Conservation (phyloP, 2,329 filamentous ascomycete species). For the Trichoderma sp. region DNA sequence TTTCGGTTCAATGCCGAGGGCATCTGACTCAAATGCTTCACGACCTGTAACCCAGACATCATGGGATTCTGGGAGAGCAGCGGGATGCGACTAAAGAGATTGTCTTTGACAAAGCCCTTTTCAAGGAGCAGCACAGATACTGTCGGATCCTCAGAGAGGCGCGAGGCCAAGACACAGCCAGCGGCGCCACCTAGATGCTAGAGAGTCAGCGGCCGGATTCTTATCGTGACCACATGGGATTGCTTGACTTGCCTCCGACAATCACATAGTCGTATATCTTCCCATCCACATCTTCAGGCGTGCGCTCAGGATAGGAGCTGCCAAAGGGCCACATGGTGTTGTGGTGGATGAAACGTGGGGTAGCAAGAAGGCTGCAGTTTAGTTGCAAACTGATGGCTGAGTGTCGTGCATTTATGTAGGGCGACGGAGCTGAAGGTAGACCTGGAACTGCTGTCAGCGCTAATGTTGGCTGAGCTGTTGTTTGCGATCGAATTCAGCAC, state of each 20-base stretch:
- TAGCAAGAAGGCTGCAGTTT: accelerated
- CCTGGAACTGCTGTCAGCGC: too few species aligned
- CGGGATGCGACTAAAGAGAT: not conserved
- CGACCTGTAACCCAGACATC: not conserved
- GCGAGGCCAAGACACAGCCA: not conserved
- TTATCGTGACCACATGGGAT: not conserved
- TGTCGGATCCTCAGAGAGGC: not conserved
- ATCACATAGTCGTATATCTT: not conserved
- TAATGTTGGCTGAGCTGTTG: not conserved
- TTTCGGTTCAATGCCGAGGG: not conserved
- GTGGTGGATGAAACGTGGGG: not conserved
- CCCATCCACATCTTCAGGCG: not conserved
- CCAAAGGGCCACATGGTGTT: not conserved
- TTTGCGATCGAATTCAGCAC: not conserved
- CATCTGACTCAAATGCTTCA: not conserved
- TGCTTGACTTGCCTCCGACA: not conserved
- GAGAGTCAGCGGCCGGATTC: not conserved
- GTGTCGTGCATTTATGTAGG: not conserved
- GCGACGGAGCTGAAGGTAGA: not conserved
- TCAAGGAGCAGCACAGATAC: not conserved
- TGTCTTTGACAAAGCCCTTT: not conserved
- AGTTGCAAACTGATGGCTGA: not conserved
- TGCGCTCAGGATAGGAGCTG: not conserved
- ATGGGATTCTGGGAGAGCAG: not conserved
- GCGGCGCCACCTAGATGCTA: not conserved